Percentiles rank a stretch among this genome's conserved stretches.
Evolutionary conservation across 768 basidiomycete genomes (phyloP).

Genomic region (Tricholoma furcatifolium): DNA sequence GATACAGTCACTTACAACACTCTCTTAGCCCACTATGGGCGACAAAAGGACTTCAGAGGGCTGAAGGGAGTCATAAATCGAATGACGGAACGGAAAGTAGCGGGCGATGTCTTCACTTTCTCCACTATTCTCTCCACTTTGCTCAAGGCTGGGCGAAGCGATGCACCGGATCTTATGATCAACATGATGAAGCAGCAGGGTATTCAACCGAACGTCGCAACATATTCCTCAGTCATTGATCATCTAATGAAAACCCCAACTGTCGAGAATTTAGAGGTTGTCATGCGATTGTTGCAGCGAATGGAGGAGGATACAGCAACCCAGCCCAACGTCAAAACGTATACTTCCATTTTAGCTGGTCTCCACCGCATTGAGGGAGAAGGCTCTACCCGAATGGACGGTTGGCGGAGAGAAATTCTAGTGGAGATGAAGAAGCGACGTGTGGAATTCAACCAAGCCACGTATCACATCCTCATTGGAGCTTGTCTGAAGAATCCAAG

Average conservation of each 20-base stretch:
- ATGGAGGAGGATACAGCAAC: constrained; percentile 65
- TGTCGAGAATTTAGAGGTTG: constrained; percentile 53
- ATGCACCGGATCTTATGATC: constrained; percentile 65
- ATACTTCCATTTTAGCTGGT: constrained; percentile 75
- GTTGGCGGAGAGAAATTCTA: constrained; percentile 50
- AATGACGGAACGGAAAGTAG: constrained; percentile 52
- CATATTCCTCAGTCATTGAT: constrained; percentile 79
- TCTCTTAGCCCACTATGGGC: constrained; percentile 66
- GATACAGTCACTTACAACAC: constrained; percentile 83
- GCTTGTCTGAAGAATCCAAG: constrained; percentile 56
- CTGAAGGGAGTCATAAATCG: constrained; percentile 57
- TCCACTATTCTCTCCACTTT: constrained; percentile 83
- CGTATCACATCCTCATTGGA: constrained; percentile 77
- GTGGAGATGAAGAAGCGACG: constrained; percentile 56
- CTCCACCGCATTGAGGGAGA: constrained; percentile 62
- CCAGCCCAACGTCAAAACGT: constrained; percentile 77
- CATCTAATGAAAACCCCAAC: constrained; percentile 61
- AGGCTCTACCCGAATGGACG: constrained; percentile 39
- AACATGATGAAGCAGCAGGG: constrained; percentile 75
- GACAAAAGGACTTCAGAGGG: constrained; percentile 58
- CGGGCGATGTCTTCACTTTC: constrained; percentile 82
- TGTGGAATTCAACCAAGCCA: constrained; percentile 56
- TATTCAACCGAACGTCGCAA: constrained; percentile 70
- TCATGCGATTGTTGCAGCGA: constrained; percentile 64
- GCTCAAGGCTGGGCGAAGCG: constrained; percentile 61